Conservation (phyloP, 768 basidiomycete genomes). For the Lactarius indigo region DNA sequence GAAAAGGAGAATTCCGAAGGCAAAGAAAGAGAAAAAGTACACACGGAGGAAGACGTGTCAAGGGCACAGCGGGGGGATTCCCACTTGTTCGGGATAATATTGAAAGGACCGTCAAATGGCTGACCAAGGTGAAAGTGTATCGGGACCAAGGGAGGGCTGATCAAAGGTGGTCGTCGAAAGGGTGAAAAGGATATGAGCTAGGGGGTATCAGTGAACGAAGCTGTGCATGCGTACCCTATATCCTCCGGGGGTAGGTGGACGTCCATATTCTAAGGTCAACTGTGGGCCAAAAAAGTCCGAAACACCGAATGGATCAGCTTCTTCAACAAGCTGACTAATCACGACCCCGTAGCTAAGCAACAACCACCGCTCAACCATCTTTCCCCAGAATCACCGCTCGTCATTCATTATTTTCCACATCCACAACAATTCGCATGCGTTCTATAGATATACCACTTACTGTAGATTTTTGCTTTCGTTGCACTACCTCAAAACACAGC, state of each 20-base stretch:
- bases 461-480: background rate
- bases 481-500: background rate
- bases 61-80: background rate
- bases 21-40: background rate
- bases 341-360: conserved; percentile 12
- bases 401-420: background rate
- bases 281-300: conserved; percentile 1
- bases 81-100: background rate
- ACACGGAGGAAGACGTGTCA: background rate
- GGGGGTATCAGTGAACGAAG: background rate
- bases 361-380: background rate
- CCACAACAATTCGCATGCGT: background rate
- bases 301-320: background rate
- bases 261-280: conserved; percentile 8
- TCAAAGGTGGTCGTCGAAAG: background rate
- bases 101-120: background rate
- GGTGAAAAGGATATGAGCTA: conserved; percentile 7
- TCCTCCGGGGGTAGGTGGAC: conserved; percentile 17
- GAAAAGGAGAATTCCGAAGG: background rate
- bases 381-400: background rate
- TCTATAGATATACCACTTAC: background rate
- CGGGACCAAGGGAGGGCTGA: conserved; percentile 3
- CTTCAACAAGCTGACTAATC: background rate
- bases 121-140: background rate
- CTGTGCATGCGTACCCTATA: conserved; percentile 1